Percentiles rank a stretch among this genome's conserved stretches.
These are phyloP conservation scores for Diplocarpon rosae DNA, from an alignment of 2,329 filamentous ascomycete genomes.

Conservation along the genomic window DNA sequence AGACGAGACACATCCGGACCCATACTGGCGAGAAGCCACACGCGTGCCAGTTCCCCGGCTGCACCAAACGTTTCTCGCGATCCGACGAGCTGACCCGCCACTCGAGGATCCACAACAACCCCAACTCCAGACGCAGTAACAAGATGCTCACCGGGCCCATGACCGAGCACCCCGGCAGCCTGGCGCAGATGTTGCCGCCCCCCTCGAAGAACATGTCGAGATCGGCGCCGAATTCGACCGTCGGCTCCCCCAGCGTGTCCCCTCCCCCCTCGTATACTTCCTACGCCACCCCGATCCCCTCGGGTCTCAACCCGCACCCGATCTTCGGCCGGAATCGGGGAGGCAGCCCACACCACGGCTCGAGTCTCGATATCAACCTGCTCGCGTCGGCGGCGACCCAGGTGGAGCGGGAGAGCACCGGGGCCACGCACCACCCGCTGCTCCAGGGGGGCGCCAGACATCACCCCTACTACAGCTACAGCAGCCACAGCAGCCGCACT, in stretches of 20 bases:
- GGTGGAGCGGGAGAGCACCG: constrained; percentile 44
- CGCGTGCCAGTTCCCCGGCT: constrained; percentile 87
- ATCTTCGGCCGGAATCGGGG: constrained; percentile 33
- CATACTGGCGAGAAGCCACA: constrained; percentile 98
- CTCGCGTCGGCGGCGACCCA: constrained; percentile 50
- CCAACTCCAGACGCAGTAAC: constrained; percentile 88
- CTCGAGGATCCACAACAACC: constrained; percentile 97
- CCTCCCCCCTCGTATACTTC: constrained; percentile 81
- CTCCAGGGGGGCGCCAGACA: constrained; percentile 37
- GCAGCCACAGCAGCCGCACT: constrained; percentile 37
- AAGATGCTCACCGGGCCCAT: constrained; percentile 50
- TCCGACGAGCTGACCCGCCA: constrained; percentile 95
- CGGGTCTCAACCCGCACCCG: constrained; percentile 37
- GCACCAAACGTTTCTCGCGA: constrained; percentile 92
- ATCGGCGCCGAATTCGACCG: constrained; percentile 76
- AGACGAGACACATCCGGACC: constrained; percentile 70
- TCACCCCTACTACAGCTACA: constrained; percentile 41
- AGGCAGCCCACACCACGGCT: constrained; percentile 30
- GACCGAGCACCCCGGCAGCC: neutral
- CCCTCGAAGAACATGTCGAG: constrained; percentile 72
- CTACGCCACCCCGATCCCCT: constrained; percentile 55
- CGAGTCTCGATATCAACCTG: constrained; percentile 42
- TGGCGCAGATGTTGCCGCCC: constrained; percentile 36
- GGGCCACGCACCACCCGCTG: constrained; percentile 20
- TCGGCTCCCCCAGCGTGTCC: constrained; percentile 90